Evolutionary conservation across 2,329 filamentous ascomycete species (phyloP), one percentile per base, ranked within the genome.

Genomic region (Knoxdaviesia capensis): DNA sequence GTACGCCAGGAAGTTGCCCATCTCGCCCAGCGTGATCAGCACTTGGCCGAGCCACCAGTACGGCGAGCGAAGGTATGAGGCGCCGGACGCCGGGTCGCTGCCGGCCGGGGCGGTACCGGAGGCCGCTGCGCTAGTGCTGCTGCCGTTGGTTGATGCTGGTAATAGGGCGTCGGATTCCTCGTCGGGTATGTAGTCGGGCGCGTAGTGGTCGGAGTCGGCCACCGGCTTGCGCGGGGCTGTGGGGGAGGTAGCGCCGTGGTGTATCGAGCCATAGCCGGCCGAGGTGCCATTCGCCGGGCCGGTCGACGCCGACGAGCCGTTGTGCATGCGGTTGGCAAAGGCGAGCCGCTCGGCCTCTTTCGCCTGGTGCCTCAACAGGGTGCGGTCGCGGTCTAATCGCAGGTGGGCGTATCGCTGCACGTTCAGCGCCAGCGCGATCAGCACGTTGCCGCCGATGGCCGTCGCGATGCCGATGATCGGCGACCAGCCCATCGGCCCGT

Each of bases 11-110:
- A 98, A 98, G 57, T 98, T 98, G 41, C 90, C 90, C 54, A 82
- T 80, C 62, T 98, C 90, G 44, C 90, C 90, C 29, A 94, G 63
- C 1, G 79, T 85, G 74, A 98, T 98, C 45, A 98, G 68, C 10
- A 92, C 71, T 49, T 96, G 88, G 20, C 90, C 90, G 32, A 78
- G 62, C 90, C 90, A 98, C 90, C 90, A 98, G 55, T 90, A 94
- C 1, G 86, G 85, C 34, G 86, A 94, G 48, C 75, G 77, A 45
- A 98, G 71, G 58, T 98, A 98, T 5, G 74, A 80, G 2, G 20
- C 20, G 20, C 20, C 20, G 20, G 20, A 20, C 20, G 20, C 20
- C 20, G 20, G 20, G 20, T 20, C 20, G 20, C 20, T 20, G 20
- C 20, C 20, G 20, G 20, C 20, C 20, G 20, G 20, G 20, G 20